Evolutionary conservation across 805 yeast genomes (phyloP), one percentile per base, ranked within the genome.

Genomic region (Metschnikowia continentalis): DNA sequence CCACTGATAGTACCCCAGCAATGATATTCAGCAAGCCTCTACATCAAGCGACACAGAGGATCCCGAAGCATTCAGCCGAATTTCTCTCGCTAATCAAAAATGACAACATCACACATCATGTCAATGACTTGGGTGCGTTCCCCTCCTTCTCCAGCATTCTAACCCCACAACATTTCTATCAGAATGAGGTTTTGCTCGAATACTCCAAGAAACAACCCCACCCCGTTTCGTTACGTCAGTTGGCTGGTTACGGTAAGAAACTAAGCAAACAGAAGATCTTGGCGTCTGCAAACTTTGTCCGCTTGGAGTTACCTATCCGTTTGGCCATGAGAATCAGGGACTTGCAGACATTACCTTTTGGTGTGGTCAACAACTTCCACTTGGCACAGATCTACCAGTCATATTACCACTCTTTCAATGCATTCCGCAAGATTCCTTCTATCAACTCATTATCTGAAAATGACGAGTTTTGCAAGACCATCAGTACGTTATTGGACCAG

Each of bases 211-310:
- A 82, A 55, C 63, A 63, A n/a, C 91, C 96, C 0, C 90, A 89
- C 64, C 96, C 98, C 0, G 95, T 92, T 20, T 85, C 96, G 0
- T 67, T 94, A n/a, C 75, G 89, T 47, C 97, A 92, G 61, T 69
- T 92, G 57, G 96, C 97, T 1, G 90, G 90, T 39, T 92, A 86
- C 64, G 97, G 97, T 43, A 84, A 85, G 59, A 79, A 79, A 35
- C 67, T 92, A 47, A 87, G 90, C 13, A 81, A 81, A 56, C 88
- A 84, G 35, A 90, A 91, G 69, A 76, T 92, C 46, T 71, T 92
- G 10, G 75, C 84, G 39, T 84, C 94, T 54, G 98, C 97, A 17
- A 89, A 87, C 62, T 94, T 92, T 64, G 97, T 90, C 1, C 74
- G 95, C 43, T 75, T 86, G 38, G 98, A 92, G 63, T 70, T 94